Conservation (phyloP, 352 stramenopile species). For the Phytopythium montanum region DNA sequence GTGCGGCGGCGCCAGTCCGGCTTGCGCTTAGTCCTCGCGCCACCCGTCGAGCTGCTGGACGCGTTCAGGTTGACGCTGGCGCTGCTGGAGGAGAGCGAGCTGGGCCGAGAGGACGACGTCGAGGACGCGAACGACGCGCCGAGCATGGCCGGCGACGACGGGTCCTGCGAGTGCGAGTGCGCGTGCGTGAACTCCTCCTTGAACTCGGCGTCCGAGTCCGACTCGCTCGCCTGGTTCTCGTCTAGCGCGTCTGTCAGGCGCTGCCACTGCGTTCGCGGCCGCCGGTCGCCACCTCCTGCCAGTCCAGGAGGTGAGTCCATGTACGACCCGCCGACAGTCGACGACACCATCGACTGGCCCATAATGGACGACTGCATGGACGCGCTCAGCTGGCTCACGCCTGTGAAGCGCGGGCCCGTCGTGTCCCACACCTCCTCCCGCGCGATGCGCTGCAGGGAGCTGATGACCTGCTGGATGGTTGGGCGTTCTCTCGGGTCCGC, state of each 20-base stretch:
- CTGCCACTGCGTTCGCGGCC: slow-evolving; percentile 14
- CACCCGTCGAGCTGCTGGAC: slow-evolving; percentile 13
- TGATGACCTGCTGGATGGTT: slow-evolving; percentile 86
- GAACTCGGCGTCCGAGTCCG: slow-evolving; percentile 35
- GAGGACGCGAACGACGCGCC: slow-evolving; percentile 12
- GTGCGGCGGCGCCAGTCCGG: slow-evolving; percentile 34
- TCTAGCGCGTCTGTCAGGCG: slow-evolving; percentile 30
- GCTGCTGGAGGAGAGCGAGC: slow-evolving; percentile 21
- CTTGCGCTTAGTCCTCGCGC: slow-evolving; percentile 20
- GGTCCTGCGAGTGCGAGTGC: slow-evolving; percentile 36
- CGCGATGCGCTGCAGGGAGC: slow-evolving; percentile 72
- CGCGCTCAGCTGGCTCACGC: slow-evolving; percentile 45
- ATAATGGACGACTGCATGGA: slow-evolving; percentile 39
- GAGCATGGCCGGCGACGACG: slow-evolving; percentile 24
- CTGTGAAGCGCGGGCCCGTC: slow-evolving; percentile 50
- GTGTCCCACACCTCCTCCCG: slow-evolving; percentile 75
- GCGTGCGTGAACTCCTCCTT: slow-evolving; percentile 43
- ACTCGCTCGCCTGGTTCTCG: slow-evolving; percentile 43
- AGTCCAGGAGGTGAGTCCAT: slow-evolving; percentile 38
- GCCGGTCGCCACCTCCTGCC: slow-evolving; percentile 13
- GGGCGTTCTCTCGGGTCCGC: slow-evolving; percentile 74
- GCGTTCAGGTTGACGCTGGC: slow-evolving; percentile 12
- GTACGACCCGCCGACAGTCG: slow-evolving; percentile 26
- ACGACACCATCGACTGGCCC: slow-evolving; percentile 37
- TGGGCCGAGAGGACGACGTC: slow-evolving; percentile 17